A percentile compares a stretch with the other conserved stretches of the same genome.
Conservation (phyloP, 768 basidiomycete species). For the Dacryopinax spathularia region DNA sequence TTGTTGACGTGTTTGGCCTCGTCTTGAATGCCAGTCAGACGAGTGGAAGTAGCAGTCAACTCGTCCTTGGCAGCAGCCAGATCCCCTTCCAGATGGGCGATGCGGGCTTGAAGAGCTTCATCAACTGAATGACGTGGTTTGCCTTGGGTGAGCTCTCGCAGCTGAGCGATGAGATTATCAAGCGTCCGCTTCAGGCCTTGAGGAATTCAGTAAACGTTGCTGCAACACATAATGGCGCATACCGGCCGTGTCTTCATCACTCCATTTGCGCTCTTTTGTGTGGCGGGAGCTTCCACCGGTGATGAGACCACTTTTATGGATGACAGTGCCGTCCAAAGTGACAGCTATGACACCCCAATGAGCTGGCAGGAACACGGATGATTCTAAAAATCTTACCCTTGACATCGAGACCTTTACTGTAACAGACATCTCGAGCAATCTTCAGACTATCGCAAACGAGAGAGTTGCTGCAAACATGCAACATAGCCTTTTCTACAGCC, state of each 20-base stretch:
- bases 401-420: constrained; percentile 89
- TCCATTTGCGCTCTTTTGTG: constrained; percentile 72
- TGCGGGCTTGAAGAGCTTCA: constrained; percentile 60
- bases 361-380: background rate
- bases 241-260: constrained; percentile 89
- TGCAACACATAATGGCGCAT: constrained; percentile 10
- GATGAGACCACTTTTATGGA: constrained; percentile 93
- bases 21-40: constrained; percentile 62
- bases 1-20: constrained; percentile 71
- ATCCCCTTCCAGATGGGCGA: constrained; percentile 66
- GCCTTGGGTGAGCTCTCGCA: constrained; percentile 70
- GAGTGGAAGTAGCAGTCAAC: constrained; percentile 39
- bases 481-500: constrained; percentile 82
- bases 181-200: constrained; percentile 44
- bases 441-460: constrained; percentile 94
- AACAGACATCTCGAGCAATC: constrained; percentile 76
- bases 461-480: constrained; percentile 90
- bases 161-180: constrained; percentile 54
- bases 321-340: constrained; percentile 89
- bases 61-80: constrained; percentile 67
- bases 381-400: constrained; percentile 48
- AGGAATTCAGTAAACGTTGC: background rate
- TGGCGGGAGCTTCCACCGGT: constrained; percentile 83
- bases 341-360: constrained; percentile 55
- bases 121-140: constrained; percentile 76